Evolutionary conservation across 179 eudicot species (phyloP).

Genomic region (Beta lomatogona): DNA sequence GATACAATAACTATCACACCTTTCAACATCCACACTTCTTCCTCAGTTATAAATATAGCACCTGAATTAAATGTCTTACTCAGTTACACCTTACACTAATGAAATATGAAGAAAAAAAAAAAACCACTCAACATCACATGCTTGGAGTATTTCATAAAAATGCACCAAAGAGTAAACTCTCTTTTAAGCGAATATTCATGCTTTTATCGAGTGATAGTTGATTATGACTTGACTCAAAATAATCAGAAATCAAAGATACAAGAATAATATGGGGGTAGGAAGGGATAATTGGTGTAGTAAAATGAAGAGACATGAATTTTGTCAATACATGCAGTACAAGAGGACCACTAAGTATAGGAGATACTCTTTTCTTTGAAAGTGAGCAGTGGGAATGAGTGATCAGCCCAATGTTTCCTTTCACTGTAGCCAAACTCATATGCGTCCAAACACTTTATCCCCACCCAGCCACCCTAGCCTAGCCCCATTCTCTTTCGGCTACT

Average conservation of each 20-base stretch:
- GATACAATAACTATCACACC: too few relatives aligned
- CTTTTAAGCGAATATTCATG: not conserved
- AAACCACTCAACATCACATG: not conserved
- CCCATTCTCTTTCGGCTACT: not conserved
- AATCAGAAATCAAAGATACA: constrained; percentile 20
- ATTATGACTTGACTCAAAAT: constrained; percentile 28
- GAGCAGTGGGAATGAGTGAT: not conserved
- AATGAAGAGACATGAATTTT: constrained; percentile 27
- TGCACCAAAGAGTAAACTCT: not conserved
- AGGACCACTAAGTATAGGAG: constrained; percentile 36
- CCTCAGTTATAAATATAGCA: not conserved
- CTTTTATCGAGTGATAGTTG: constrained; percentile 5
- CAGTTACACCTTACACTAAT: not conserved
- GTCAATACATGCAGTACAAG: constrained; percentile 28
- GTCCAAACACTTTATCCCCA: not conserved
- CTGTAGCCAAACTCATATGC: constrained; percentile 12
- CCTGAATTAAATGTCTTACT: not conserved
- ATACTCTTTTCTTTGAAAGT: constrained; percentile 10
- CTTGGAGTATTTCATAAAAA: not conserved
- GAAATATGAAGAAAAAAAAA: not conserved
- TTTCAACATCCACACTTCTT: too few relatives aligned
- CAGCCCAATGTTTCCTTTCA: constrained; percentile 21
- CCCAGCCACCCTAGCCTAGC: not conserved
- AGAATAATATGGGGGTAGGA: not conserved
- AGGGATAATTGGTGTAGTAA: constrained; percentile 14